Evolutionary conservation across 2,329 filamentous ascomycete genomes (phyloP).

Genomic region (Microsporum canis): DNA sequence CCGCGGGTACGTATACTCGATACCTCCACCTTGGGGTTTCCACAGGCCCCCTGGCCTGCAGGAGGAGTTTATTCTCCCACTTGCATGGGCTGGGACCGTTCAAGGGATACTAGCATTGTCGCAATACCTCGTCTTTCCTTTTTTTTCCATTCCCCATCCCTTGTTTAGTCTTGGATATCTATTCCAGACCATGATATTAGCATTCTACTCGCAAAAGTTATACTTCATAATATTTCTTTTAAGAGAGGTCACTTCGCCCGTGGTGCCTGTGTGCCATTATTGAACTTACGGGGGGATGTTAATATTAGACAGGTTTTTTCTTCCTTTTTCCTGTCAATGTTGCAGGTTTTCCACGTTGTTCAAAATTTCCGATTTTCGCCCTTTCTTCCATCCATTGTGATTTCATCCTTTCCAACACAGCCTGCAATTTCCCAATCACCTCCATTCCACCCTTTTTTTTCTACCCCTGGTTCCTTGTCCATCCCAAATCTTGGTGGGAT

Average conservation of each 20-base stretch:
- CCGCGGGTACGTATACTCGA: background rate
- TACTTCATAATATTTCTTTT: background rate
- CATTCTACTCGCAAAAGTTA: background rate
- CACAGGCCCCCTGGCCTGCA: background rate
- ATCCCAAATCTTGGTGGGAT: background rate
- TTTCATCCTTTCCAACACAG: background rate
- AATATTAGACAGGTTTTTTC: background rate
- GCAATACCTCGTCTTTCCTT: background rate
- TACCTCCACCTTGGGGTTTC: background rate
- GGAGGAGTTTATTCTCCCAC: background rate
- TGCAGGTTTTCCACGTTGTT: background rate
- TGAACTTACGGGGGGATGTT: background rate
- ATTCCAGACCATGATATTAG: background rate
- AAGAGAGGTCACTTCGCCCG: background rate
- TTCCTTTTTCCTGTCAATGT: background rate
- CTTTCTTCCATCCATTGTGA: background rate
- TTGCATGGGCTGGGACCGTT: background rate
- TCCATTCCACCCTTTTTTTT: background rate
- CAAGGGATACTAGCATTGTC: background rate
- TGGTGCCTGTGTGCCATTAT: background rate
- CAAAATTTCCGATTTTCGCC: conserved; percentile 1
- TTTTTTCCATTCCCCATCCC: background rate
- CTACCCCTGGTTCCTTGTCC: background rate
- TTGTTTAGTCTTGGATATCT: background rate
- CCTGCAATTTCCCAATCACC: background rate